Evolutionary conservation across 192 early-diverging fungal species (phyloP).

Genomic region (Cladochytrium replicatum): DNA sequence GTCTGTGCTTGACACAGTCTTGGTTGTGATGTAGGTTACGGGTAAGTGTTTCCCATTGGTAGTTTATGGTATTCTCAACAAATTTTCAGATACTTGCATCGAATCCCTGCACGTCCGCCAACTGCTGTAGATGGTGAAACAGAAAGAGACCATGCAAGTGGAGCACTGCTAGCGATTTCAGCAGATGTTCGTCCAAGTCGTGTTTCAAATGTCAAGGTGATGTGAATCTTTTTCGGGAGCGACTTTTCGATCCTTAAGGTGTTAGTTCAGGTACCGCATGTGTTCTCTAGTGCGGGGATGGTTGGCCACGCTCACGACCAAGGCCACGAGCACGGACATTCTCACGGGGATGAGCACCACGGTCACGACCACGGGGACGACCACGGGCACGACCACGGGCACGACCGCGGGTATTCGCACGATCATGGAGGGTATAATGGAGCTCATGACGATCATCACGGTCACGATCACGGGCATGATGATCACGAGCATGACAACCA

Average conservation of each 20-base stretch:
- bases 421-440: neutral
- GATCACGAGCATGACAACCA: neutral
- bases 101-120: conserved; percentile 10
- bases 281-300: neutral
- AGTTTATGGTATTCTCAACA: no score
- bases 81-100: conserved; percentile 42
- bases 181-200: neutral
- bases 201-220: neutral
- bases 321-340: neutral
- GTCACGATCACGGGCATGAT: neutral
- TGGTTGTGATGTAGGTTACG: conserved; percentile 67
- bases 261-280: neutral
- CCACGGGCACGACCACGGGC: conserved; percentile 6
- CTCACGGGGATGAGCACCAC: conserved; percentile 1
- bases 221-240: neutral
- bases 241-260: neutral
- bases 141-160: neutral
- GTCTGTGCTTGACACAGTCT: conserved; percentile 8
- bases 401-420: neutral
- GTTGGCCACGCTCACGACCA: conserved; percentile 3
- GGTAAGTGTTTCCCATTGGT: conserved; percentile 30
- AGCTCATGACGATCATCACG: conserved; percentile 1
- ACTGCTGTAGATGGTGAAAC: neutral
- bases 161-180: neutral
- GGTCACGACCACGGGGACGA: neutral